Conservation (phyloP, 2,329 filamentous ascomycete genomes). For the Ambrosiella beaveri region DNA sequence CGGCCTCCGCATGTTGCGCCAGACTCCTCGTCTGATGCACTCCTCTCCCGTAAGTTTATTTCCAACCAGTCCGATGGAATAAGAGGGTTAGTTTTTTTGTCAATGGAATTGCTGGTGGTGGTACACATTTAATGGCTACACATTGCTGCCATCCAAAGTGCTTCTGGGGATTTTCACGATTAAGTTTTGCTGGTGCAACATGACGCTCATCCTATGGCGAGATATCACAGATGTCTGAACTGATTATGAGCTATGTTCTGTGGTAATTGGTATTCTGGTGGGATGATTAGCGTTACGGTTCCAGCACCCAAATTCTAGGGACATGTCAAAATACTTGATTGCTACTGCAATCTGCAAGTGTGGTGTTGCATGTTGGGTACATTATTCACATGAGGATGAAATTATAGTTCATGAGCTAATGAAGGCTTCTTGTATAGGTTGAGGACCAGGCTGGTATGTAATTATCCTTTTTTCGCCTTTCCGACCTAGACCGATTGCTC, state of each 20-base stretch:
- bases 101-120: not conserved
- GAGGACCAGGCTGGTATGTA: slow-evolving; percentile 52
- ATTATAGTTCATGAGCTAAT: not conserved
- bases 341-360: not conserved
- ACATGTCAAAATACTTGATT: not conserved
- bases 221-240: slow-evolving; percentile 2
- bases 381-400: not conserved
- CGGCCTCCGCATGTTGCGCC: slow-evolving; percentile 49
- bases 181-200: not conserved
- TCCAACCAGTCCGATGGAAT: not conserved
- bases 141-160: not conserved
- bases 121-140: not conserved
- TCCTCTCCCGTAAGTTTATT: slow-evolving; percentile 51
- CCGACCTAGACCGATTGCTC: not conserved
- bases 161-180: not conserved
- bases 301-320: not conserved
- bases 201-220: not conserved
- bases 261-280: not conserved
- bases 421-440: slow-evolving; percentile 27
- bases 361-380: not conserved
- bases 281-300: not conserved
- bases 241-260: slow-evolving; percentile 8
- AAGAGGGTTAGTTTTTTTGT: not conserved
- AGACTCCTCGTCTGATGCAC: slow-evolving; percentile 48
- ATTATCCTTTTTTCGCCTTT: not conserved